Evolutionary conservation across 805 yeast species (phyloP).

Genomic region (Metschnikowia henanensis): DNA sequence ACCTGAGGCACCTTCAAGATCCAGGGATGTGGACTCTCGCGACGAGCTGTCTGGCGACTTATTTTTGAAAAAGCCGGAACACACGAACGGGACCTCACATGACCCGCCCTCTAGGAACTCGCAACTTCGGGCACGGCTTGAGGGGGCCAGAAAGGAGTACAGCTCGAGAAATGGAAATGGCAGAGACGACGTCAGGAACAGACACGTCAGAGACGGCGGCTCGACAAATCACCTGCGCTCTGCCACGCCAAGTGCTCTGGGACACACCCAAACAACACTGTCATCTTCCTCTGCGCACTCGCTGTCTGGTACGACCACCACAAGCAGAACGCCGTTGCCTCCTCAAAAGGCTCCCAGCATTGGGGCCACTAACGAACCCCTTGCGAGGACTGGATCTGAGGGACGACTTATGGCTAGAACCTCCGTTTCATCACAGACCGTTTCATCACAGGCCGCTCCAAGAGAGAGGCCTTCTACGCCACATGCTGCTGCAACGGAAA

Average conservation of each 20-base stretch:
- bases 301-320: no score
- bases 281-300: conserved; percentile 3
- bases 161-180: background rate
- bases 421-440: no score
- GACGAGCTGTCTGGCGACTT: background rate
- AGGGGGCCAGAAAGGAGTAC: conserved; percentile 16
- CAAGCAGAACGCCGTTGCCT: conserved; percentile 23
- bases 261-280: background rate
- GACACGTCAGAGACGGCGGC: background rate
- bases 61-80: background rate
- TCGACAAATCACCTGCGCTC: conserved; percentile 1
- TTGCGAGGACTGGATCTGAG: background rate
- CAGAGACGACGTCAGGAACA: background rate
- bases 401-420: background rate
- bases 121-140: conserved; percentile 23
- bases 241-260: conserved; percentile 1
- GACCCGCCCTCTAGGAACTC: conserved; percentile 5
- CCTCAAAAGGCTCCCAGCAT: conserved; percentile 15
- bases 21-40: conserved; percentile 2
- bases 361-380: background rate
- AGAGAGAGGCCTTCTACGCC: background rate
- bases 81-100: background rate
- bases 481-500: background rate
- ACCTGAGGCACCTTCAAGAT: background rate
- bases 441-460: conserved; percentile 21